A percentile compares a stretch with the other conserved stretches of the same genome.
Conservation (phyloP, 345 rosid species). For the Pugionium dolabratum region DNA sequence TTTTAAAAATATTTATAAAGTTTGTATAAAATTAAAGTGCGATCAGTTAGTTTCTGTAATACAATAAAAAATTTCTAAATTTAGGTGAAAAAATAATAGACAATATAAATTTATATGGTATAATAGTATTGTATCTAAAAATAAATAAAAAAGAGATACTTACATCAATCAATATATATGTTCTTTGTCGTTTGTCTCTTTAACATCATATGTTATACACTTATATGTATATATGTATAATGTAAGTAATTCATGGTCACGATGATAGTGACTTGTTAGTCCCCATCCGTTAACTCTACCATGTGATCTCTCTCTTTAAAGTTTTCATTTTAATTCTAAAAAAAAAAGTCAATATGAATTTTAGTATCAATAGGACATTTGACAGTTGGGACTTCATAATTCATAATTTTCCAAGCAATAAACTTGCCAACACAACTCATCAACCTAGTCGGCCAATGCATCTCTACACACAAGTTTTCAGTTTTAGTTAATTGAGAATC, state of each 20-base stretch:
- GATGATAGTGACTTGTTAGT: slow-evolving; percentile 31
- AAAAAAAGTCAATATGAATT: neutral
- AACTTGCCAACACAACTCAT: no score
- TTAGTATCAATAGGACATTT: neutral
- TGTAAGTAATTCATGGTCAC: slow-evolving; percentile 21
- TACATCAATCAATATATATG: neutral
- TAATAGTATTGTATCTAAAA: neutral
- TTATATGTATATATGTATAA: neutral
- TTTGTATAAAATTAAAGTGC: no score
- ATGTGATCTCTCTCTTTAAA: slow-evolving; percentile 28
- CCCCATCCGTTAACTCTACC: slow-evolving; percentile 26
- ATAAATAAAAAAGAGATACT: slow-evolving; percentile 6
- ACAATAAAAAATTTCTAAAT: no score
- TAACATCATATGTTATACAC: neutral
- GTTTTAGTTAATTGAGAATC: no score
- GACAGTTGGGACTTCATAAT: no score
- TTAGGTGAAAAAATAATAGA: no score
- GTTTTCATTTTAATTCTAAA: slow-evolving; percentile 15
- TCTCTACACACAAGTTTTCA: no score
- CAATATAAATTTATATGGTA: neutral
- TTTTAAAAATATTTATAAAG: no score
- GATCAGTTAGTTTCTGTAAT: no score
- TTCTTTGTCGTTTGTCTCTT: slow-evolving; percentile 8
- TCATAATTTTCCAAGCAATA: no score
- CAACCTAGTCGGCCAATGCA: no score